These are phyloP conservation scores for Pichia scutulata DNA, from an alignment of 805 yeast species.

Conservation along the genomic window DNA sequence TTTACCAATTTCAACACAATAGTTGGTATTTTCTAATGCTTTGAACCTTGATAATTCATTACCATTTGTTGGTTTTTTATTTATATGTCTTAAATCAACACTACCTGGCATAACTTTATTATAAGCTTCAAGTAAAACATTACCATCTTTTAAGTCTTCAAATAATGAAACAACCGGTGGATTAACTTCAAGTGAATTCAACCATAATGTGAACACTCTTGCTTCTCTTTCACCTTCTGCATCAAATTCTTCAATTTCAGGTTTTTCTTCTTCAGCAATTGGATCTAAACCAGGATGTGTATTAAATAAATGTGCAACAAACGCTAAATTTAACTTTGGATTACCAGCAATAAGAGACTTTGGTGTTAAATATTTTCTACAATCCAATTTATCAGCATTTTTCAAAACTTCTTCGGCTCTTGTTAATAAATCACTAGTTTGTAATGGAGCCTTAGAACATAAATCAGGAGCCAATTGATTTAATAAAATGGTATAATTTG, in stretches of 20 bases:
- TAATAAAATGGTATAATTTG: conserved; percentile 82
- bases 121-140: conserved; percentile 80
- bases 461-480: conserved; percentile 79
- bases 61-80: conserved; percentile 74
- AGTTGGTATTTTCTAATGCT: conserved; percentile 95
- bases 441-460: conserved; percentile 79
- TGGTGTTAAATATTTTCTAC: conserved; percentile 93
- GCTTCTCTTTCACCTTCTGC: conserved; percentile 99
- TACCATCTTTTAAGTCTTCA: conserved; percentile 93
- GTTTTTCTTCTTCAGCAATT: conserved; percentile 80
- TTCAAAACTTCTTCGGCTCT: conserved; percentile 83
- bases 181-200: conserved; percentile 91
- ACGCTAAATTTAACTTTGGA: conserved; percentile 92
- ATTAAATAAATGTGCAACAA: conserved; percentile 94
- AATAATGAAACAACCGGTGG: conserved; percentile 88
- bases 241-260: conserved; percentile 95
- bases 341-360: conserved; percentile 90
- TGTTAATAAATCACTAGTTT: conserved; percentile 61
- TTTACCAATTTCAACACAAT: conserved; percentile 95
- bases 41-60: conserved; percentile 80
- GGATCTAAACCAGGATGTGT: conserved; percentile 97
- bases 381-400: conserved; percentile 86
- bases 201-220: conserved; percentile 95
- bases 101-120: conserved; percentile 94
- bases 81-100: conserved; percentile 70